Conservation (phyloP, 140 eudicot species). For the Bidens hawaiensis region DNA sequence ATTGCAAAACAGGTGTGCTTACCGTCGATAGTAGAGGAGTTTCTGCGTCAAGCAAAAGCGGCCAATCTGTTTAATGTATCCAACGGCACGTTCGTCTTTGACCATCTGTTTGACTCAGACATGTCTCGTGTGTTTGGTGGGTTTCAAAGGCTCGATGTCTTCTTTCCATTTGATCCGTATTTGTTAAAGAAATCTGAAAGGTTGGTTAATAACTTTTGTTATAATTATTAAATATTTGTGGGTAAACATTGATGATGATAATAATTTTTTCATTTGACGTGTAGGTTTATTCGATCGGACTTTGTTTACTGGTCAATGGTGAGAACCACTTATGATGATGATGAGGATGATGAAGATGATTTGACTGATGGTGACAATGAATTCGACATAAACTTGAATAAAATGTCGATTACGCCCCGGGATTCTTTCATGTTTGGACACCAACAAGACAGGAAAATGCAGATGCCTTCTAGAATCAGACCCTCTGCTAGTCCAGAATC, state of each 20-base stretch:
- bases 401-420: slow-evolving; percentile 83
- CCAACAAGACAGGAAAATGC: slow-evolving; percentile 20
- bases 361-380: slow-evolving; percentile 46
- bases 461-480: slow-evolving; percentile 90
- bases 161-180: slow-evolving; percentile 98
- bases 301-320: slow-evolving; percentile 91
- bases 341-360: slow-evolving; percentile 42
- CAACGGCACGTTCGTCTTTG: slow-evolving; percentile 35
- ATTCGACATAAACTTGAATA: slow-evolving; percentile 44
- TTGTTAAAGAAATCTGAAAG: slow-evolving; percentile 60
- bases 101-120: slow-evolving; percentile 63
- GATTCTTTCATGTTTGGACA: no score
- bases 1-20: slow-evolving; percentile 62
- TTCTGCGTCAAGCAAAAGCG: slow-evolving; percentile 59
- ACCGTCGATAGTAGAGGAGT: slow-evolving; percentile 95
- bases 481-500: slow-evolving; percentile 91
- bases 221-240: no score
- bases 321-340: slow-evolving; percentile 48
- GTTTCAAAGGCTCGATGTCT: slow-evolving; percentile 69
- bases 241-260: not conserved
- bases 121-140: slow-evolving; percentile 78
- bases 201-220: slow-evolving; percentile 32
- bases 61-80: slow-evolving; percentile 42
- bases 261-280: not conserved
- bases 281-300: slow-evolving; percentile 70